These are phyloP conservation scores for Trichoderma afroharzianum DNA, from an alignment of 2,329 filamentous ascomycete genomes.

Conservation along the genomic window DNA sequence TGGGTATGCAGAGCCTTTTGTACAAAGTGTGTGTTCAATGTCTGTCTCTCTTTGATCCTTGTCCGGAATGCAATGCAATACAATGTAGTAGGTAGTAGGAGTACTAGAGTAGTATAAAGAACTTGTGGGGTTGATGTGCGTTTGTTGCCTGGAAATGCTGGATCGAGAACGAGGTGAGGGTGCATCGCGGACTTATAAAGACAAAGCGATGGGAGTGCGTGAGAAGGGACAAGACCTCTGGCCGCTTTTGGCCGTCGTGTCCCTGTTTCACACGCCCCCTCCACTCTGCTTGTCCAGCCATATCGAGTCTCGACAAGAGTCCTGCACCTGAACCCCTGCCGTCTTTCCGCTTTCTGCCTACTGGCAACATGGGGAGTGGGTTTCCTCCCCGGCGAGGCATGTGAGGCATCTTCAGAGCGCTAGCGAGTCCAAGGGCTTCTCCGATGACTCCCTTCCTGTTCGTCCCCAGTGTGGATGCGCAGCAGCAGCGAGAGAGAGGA, in stretches of 20 bases:
- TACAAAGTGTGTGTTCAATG: neutral
- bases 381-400: neutral
- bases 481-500: neutral
- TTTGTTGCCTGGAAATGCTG: conserved; percentile 17
- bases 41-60: neutral
- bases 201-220: neutral
- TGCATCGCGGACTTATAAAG: conserved; percentile 18
- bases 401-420: conserved; percentile 15
- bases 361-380: neutral
- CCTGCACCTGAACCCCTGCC: conserved; percentile 9
- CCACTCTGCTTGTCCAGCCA: neutral
- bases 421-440: conserved; percentile 4
- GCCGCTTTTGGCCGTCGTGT: conserved; percentile 9
- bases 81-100: neutral
- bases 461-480: conserved; percentile 7
- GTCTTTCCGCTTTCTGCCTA: conserved; percentile 17
- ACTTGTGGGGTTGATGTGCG: conserved; percentile 10
- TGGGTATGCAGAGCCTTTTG: conserved; percentile 10
- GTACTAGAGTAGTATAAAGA: neutral
- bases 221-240: neutral
- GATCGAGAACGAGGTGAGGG: conserved; percentile 17
- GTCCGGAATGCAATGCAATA: conserved; percentile 1
- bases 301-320: conserved; percentile 5
- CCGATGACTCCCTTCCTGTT: conserved; percentile 18
- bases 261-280: conserved; percentile 16